A percentile compares a stretch with the other conserved stretches of the same genome.
Conservation (phyloP, 495 filamentous ascomycete species). For the Lindgomyces ingoldianus region DNA sequence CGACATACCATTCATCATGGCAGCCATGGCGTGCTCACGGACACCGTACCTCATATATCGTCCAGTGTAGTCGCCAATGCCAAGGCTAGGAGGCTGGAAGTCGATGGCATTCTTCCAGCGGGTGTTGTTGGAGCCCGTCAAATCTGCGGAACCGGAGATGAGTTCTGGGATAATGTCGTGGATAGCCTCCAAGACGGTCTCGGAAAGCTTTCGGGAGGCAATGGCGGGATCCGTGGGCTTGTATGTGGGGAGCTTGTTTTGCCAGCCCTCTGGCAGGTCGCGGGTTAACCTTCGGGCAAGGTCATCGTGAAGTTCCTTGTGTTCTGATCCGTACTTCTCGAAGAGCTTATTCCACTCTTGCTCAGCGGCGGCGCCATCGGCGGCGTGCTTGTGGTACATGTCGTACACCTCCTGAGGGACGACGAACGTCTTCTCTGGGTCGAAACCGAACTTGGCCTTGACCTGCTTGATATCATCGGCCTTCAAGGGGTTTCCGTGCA, state of each 20-base stretch:
- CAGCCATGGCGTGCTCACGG: slow-evolving; percentile 66
- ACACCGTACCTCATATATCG: slow-evolving; percentile 70
- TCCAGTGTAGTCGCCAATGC: slow-evolving; percentile 83
- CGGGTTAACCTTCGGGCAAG: slow-evolving; percentile 77
- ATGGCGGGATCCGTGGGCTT: slow-evolving; percentile 81
- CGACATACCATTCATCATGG: slow-evolving; percentile 95
- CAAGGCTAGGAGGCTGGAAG: slow-evolving; percentile 88
- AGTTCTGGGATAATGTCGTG: slow-evolving; percentile 84
- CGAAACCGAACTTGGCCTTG: slow-evolving; percentile 93
- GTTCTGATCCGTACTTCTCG: slow-evolving; percentile 75
- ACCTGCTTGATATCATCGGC: slow-evolving; percentile 86
- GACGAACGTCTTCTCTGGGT: slow-evolving; percentile 89
- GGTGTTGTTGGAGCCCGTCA: slow-evolving; percentile 98
- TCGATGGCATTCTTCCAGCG: slow-evolving; percentile 95
- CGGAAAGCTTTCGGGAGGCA: slow-evolving; percentile 93
- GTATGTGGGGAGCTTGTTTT: slow-evolving; percentile 90
- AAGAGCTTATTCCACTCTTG: slow-evolving; percentile 94
- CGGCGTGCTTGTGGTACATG: slow-evolving; percentile 75
- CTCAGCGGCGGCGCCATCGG: slow-evolving; percentile 85
- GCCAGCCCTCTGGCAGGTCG: slow-evolving; percentile 93
- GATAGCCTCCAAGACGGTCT: slow-evolving; percentile 88
- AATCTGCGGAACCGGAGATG: slow-evolving; percentile 91
- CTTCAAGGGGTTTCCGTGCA: slow-evolving; percentile 95
- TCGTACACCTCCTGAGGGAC: slow-evolving; percentile 96
- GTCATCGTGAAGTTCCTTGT: slow-evolving; percentile 76